A percentile compares a stretch with the other conserved stretches of the same genome.
Conservation (phyloP, 306 rosid genomes). For the Cicer cuneatum region DNA sequence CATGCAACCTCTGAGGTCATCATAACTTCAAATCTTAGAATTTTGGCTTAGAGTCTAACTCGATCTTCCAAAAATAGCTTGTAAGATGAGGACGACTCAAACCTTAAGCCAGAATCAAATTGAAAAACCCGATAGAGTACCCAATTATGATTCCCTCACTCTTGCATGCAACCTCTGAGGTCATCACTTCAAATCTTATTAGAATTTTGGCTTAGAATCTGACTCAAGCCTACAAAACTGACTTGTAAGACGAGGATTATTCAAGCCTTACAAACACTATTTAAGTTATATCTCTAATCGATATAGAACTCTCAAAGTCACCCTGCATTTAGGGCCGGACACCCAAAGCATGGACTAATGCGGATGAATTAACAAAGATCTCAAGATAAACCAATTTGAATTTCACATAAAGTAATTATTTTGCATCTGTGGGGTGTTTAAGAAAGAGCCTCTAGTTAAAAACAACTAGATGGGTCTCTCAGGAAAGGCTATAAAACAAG, state of each 20-base stretch:
- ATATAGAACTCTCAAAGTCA: background rate
- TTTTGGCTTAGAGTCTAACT: background rate
- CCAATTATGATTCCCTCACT: too few relatives aligned
- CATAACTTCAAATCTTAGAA: background rate
- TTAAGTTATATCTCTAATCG: background rate
- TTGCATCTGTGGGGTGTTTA: too few relatives aligned
- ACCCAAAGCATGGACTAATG: background rate
- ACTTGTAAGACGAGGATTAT: background rate
- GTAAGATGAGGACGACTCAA: background rate
- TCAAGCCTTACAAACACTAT: background rate
- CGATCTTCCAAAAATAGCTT: background rate
- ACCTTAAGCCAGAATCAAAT: too few relatives aligned
- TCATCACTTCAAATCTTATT: background rate
- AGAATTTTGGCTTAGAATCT: background rate
- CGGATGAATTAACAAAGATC: background rate
- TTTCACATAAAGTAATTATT: slow-evolving; percentile 1
- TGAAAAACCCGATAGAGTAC: too few relatives aligned
- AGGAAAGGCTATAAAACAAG: too few relatives aligned
- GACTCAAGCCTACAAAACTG: background rate
- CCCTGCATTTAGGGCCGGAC: background rate
- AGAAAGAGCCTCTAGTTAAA: too few relatives aligned
- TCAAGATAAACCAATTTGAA: background rate
- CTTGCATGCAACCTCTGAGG: slow-evolving; percentile 33
- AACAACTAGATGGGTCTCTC: too few relatives aligned
- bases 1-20: slow-evolving; percentile 26